Percentiles rank a stretch among this genome's conserved stretches.
Conservation (phyloP, 2,329 filamentous ascomycete species). For the Colletotrichum sp. region DNA sequence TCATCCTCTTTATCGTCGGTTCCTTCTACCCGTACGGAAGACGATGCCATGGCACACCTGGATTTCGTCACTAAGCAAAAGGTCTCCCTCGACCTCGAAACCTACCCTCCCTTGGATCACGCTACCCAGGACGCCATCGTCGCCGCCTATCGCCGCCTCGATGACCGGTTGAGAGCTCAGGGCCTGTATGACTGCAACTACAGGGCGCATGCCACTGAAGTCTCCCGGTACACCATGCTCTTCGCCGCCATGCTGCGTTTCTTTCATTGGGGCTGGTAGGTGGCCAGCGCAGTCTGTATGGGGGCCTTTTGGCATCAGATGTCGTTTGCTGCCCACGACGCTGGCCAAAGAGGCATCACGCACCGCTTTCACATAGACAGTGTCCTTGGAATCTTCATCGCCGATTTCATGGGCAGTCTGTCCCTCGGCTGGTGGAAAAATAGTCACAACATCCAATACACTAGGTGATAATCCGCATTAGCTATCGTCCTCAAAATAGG, state of each 20-base stretch:
- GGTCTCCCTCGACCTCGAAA: constrained; percentile 76
- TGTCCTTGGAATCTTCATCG: constrained; percentile 86
- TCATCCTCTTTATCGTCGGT: constrained; percentile 56
- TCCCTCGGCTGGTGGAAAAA: constrained; percentile 97
- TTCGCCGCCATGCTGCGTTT: constrained; percentile 66
- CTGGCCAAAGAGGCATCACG: constrained; percentile 96
- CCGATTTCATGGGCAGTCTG: constrained; percentile 86
- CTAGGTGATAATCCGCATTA: not conserved
- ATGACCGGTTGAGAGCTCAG: constrained; percentile 73
- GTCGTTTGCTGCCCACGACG: constrained; percentile 92
- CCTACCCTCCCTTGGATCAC: constrained; percentile 80
- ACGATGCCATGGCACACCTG: constrained; percentile 61
- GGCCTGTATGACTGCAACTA: constrained; percentile 88
- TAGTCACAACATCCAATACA: constrained; percentile 89
- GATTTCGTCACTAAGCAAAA: constrained; percentile 77
- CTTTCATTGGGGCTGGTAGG: constrained; percentile 70
- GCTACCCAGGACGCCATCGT: constrained; percentile 78
- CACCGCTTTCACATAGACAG: constrained; percentile 86
- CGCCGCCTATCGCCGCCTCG: constrained; percentile 79
- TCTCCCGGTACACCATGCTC: constrained; percentile 72
- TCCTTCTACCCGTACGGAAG: constrained; percentile 53
- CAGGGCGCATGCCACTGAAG: constrained; percentile 77
- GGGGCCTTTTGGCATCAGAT: constrained; percentile 94
- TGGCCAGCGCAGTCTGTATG: constrained; percentile 73
- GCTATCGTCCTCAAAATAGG: not conserved